These are phyloP conservation scores for Brassica balearica DNA, from an alignment of 441 rosid species.

Conservation along the genomic window DNA sequence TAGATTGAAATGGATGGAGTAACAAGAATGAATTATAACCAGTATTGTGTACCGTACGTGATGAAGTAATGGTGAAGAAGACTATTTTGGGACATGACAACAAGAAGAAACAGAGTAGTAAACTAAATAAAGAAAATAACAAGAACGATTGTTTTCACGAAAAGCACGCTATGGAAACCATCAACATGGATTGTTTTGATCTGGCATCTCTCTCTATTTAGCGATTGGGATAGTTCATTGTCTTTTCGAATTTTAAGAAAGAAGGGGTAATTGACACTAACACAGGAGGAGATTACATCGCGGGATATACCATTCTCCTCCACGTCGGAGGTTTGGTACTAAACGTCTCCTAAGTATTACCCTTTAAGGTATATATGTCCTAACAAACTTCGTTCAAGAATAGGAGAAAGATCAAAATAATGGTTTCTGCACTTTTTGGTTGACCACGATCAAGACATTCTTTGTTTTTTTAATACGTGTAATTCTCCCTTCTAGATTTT, in stretches of 20 bases:
- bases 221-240: not conserved
- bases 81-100: constrained; percentile 11
- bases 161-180: constrained; percentile 27
- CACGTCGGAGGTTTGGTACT: constrained; percentile 17
- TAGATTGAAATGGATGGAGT: too few relatives aligned
- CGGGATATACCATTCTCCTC: constrained; percentile 25
- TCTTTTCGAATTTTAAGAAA: constrained; percentile 28
- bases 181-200: constrained; percentile 2
- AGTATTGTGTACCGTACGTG: constrained; percentile 1
- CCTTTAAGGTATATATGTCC: too few relatives aligned
- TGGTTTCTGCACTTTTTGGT: not conserved
- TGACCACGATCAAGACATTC: not conserved
- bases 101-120: not conserved
- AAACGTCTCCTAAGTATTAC: not conserved
- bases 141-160: constrained; percentile 35
- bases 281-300: constrained; percentile 19
- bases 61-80: not conserved
- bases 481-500: constrained; percentile 4
- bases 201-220: constrained; percentile 24
- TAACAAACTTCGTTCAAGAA: not conserved
- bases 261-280: constrained; percentile 7
- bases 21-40: not conserved
- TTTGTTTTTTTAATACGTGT: not conserved
- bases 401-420: not conserved
- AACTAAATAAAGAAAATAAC: constrained; percentile 31